Evolutionary conservation across 495 filamentous ascomycete genomes (phyloP).

Genomic region (Penicillium cinerascens): DNA sequence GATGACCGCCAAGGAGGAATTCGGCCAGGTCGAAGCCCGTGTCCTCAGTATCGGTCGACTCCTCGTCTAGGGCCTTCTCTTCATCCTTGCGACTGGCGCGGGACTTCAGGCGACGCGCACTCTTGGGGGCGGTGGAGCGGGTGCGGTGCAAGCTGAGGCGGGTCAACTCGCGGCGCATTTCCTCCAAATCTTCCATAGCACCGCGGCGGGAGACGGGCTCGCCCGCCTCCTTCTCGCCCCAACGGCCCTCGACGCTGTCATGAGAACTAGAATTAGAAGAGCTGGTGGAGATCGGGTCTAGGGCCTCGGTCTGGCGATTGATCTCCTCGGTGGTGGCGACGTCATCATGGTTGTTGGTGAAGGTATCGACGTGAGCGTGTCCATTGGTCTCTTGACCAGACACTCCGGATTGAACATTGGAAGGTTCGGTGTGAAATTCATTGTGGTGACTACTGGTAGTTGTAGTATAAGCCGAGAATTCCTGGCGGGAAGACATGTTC

Average conservation of each 20-base stretch:
- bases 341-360: background rate
- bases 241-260: slow-evolving; percentile 53
- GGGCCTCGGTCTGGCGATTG: slow-evolving; percentile 9
- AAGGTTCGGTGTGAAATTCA: background rate
- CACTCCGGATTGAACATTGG: background rate
- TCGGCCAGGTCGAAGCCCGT: slow-evolving; percentile 65
- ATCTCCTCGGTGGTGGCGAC: slow-evolving; percentile 1
- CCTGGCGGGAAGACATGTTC: background rate
- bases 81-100: slow-evolving; percentile 31
- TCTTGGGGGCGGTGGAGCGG: slow-evolving; percentile 27
- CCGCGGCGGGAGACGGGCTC: slow-evolving; percentile 56
- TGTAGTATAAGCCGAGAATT: background rate
- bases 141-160: slow-evolving; percentile 53
- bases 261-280: slow-evolving; percentile 22
- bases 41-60: slow-evolving; percentile 18
- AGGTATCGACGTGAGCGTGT: background rate
- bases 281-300: slow-evolving; percentile 11
- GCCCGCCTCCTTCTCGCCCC: slow-evolving; percentile 71
- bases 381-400: background rate
- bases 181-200: slow-evolving; percentile 71
- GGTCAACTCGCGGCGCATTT: slow-evolving; percentile 62
- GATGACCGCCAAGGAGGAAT: slow-evolving; percentile 76
- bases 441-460: background rate
- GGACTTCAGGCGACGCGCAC: slow-evolving; percentile 20
- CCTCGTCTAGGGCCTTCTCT: slow-evolving; percentile 33